Conservation (phyloP, 1,284 basidiomycete species). For the Trichosporon sp. region DNA sequence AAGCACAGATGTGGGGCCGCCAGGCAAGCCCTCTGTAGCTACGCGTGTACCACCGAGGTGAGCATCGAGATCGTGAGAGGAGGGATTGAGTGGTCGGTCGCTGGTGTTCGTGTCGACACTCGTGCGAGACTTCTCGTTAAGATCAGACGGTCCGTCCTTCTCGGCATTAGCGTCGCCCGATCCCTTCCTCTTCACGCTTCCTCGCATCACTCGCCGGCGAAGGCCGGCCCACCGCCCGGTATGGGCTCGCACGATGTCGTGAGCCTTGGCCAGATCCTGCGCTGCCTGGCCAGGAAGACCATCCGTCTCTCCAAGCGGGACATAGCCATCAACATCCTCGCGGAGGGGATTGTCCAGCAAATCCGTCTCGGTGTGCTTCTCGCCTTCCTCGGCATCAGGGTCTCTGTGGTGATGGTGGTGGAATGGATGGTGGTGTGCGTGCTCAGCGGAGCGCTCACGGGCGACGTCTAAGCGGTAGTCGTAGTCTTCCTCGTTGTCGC, state of each 20-base stretch:
- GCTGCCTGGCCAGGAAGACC: conserved; percentile 41
- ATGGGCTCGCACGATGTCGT: conserved; percentile 46
- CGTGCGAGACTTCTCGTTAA: neutral
- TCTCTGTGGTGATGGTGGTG: conserved; percentile 16
- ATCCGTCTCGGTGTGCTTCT: conserved; percentile 10
- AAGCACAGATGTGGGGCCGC: neutral
- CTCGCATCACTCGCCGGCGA: conserved; percentile 32
- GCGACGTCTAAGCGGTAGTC: conserved; percentile 42
- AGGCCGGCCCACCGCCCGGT: conserved; percentile 45
- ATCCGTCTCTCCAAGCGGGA: conserved; percentile 49
- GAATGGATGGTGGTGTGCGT: conserved; percentile 26
- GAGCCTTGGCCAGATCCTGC: conserved; percentile 32
- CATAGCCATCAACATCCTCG: conserved; percentile 36
- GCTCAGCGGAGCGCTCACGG: neutral
- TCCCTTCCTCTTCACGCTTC: neutral
- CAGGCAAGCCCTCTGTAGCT: neutral
- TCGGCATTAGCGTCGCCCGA: neutral
- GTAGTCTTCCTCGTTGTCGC: conserved; percentile 38
- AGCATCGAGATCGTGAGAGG: neutral
- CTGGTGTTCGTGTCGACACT: neutral
- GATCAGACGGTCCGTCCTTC: neutral
- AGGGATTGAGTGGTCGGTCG: neutral
- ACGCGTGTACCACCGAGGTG: neutral
- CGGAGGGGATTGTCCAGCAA: conserved; percentile 24
- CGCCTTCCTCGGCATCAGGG: neutral